phyloP scores from a whole-genome alignment of 495 filamentous ascomycete genomes.

The Xylaria scruposa region DNA sequence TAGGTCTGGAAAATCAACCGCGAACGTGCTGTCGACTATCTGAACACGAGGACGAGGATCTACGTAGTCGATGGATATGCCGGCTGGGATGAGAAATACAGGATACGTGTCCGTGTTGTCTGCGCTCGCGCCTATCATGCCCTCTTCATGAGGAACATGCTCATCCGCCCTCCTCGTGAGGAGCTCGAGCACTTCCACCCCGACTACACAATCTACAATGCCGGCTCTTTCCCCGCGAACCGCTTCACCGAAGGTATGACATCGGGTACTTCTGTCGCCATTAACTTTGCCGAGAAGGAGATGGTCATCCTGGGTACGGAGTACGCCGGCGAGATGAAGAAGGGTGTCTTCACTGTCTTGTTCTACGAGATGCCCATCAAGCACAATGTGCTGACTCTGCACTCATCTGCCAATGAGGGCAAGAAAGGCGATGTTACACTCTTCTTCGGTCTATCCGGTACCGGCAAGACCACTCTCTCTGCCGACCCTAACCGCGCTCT shows the following conservation, averaged over 20 bases:
- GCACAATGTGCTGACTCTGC: constrained; percentile 97
- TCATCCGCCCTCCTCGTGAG: constrained; percentile 88
- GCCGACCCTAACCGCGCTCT: constrained; percentile 95
- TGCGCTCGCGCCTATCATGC: constrained; percentile 99
- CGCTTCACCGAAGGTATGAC: constrained; percentile 98
- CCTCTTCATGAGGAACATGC: constrained; percentile 99
- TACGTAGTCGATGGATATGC: constrained; percentile 98
- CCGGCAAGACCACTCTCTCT: constrained; percentile 97
- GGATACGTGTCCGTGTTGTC: constrained; percentile 96
- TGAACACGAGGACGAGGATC: constrained; percentile 98
- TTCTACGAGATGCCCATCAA: constrained; percentile 99
- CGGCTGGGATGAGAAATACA: constrained; percentile 98
- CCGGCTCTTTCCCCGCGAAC: constrained; percentile 97
- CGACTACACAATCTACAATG: constrained; percentile 99
- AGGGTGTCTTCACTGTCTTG: constrained; percentile 98
- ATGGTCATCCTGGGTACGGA: constrained; percentile 99
- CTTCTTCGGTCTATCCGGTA: constrained; percentile 98
- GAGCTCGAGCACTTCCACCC: constrained; percentile 97
- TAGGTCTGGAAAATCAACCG: constrained; percentile 99
- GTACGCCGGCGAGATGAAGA: constrained; percentile 99
- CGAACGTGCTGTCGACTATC: constrained; percentile 97
- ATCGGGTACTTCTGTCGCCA: constrained; percentile 79
- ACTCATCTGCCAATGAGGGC: constrained; percentile 93
- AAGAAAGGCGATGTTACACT: constrained; percentile 90
- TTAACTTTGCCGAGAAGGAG: constrained; percentile 83